Evolutionary conservation across 1,284 basidiomycete species (phyloP), one percentile per base, ranked within the genome.

Genomic region (Caloboletus firmus): DNA sequence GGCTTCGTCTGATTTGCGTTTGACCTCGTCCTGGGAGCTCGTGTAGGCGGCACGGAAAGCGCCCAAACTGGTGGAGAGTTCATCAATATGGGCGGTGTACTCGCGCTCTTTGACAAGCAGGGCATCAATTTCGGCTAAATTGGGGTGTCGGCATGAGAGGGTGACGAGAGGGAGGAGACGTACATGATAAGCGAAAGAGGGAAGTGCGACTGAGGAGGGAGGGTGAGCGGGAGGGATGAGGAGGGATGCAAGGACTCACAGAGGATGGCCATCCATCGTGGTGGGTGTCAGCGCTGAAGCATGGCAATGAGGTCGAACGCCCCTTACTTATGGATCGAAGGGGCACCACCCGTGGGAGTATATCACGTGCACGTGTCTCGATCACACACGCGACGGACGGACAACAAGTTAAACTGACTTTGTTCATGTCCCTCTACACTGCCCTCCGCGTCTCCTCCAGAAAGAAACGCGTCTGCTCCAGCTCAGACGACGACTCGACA

Each of bases 391-490:
- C n/a, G n/a, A n/a, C n/a, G n/a, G n/a, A n/a, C n/a, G n/a, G n/a
- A n/a, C n/a, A n/a, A n/a, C n/a, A n/a, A n/a, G n/a, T n/a, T n/a
- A n/a, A n/a, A n/a, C n/a, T n/a, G n/a, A n/a, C n/a, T n/a, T 8
- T 8, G n/a, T 49, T 39, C 50, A 69, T 66, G 70, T 67, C 55
- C 9, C 46, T 58, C 48, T 68, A 57, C 53, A 46, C 55, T 15
- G 43, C 62, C 5, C 52, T 66, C 26, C 72, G 76, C 48, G 73
- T 87, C 46, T 87, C 87, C 37, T 85, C 85, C 2, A 79, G 70
- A 63, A 90, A 89, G 74, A 87, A 84, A 69, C 81, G 86, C 50
- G 72, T 69, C 56, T 61, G 69, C 67, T 56, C 72, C 76, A 52
- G 74, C 76, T 59, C 74, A 72, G 82, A 83, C 61, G 81, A 84